Conservation (phyloP, 805 yeast species). For the Kuraishia floccosa region DNA sequence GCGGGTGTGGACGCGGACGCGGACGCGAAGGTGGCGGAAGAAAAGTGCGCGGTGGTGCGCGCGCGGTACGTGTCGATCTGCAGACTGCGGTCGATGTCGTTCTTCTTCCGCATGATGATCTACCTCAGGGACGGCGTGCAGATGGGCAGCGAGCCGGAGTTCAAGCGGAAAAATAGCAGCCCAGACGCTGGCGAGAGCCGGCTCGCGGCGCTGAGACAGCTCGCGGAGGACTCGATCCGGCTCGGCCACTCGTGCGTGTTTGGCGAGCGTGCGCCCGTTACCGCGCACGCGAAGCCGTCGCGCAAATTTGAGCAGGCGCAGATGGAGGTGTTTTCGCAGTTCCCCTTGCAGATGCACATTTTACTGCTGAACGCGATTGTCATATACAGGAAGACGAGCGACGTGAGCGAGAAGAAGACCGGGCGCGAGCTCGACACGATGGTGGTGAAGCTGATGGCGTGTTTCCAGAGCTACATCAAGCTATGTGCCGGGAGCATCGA, state of each 20-base stretch:
- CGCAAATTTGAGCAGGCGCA: too few species aligned
- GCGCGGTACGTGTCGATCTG: slow-evolving; percentile 8
- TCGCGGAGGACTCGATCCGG: neutral
- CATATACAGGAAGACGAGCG: too few species aligned
- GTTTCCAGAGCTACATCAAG: neutral
- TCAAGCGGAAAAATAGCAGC: too few species aligned
- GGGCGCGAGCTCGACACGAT: too few species aligned
- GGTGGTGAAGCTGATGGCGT: neutral
- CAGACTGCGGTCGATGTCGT: slow-evolving; percentile 17
- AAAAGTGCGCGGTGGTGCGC: neutral
- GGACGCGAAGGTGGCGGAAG: neutral
- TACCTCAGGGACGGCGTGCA: slow-evolving; percentile 4
- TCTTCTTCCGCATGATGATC: slow-evolving; percentile 15
- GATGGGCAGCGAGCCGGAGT: too few species aligned
- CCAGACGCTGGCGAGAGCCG: too few species aligned
- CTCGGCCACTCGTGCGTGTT: slow-evolving; percentile 1
- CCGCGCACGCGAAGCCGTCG: too few species aligned
- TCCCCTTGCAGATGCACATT: too few species aligned
- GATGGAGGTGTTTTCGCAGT: too few species aligned
- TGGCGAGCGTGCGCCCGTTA: too few species aligned
- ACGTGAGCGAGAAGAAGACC: too few species aligned
- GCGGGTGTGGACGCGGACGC: neutral
- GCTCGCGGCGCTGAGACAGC: neutral
- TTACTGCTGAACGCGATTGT: too few species aligned
- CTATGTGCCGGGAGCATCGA: neutral